Conservation (phyloP, 2,329 filamentous ascomycete genomes). For the Pezicula radicicola region DNA sequence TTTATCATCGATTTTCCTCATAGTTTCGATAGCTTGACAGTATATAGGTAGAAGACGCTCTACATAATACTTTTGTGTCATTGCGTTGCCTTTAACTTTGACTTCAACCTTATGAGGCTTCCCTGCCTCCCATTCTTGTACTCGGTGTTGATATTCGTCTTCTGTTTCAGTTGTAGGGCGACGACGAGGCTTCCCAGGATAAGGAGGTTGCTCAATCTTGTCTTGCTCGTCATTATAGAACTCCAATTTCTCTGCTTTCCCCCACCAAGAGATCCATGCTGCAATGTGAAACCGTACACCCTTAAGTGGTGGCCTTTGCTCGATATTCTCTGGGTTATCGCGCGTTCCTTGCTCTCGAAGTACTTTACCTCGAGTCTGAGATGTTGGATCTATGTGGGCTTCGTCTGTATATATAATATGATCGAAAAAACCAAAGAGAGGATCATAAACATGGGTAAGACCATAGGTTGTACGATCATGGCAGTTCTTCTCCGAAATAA, state of each 20-base stretch:
- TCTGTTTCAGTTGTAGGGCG: too few relatives aligned
- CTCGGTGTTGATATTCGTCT: neutral
- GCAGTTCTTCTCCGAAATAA: neutral
- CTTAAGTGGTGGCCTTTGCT: neutral
- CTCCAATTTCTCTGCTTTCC: neutral
- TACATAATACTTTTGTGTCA: conserved; percentile 13
- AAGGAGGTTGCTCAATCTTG: neutral
- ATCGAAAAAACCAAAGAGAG: neutral
- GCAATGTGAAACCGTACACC: neutral
- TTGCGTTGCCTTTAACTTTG: conserved; percentile 7
- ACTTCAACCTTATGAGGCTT: conserved; percentile 5
- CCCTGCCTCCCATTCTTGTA: conserved; percentile 8
- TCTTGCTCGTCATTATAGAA: neutral
- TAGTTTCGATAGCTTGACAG: conserved; percentile 1
- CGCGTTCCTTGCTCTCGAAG: neutral
- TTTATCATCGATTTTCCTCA: conserved; percentile 6
- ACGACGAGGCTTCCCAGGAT: too few relatives aligned
- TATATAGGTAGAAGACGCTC: conserved; percentile 9
- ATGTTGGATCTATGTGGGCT: neutral
- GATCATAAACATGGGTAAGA: neutral
- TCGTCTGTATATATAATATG: neutral
- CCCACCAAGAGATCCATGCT: neutral
- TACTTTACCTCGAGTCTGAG: neutral
- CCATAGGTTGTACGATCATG: neutral
- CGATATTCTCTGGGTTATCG: neutral